phyloP scores from a whole-genome alignment of 148 eudicot species.

The Cornus kousa region DNA sequence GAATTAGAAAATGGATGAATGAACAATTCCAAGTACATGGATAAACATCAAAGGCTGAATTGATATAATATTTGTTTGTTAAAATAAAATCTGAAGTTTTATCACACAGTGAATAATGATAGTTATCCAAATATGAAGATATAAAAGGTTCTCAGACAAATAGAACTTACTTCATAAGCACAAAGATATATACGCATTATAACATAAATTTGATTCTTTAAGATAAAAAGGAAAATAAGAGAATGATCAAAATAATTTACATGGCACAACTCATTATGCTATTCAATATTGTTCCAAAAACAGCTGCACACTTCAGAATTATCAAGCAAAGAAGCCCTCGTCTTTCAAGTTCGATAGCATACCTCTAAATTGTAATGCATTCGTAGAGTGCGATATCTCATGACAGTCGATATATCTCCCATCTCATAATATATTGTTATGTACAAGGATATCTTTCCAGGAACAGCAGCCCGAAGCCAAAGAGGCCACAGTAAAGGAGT shows the following conservation, averaged over 20 bases:
- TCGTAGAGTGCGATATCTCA: conserved; percentile 83
- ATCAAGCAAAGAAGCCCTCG: neutral
- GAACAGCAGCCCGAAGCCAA: conserved; percentile 88
- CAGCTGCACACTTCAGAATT: too few relatives aligned
- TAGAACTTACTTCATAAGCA: neutral
- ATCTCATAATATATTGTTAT: conserved; percentile 78
- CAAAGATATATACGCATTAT: neutral
- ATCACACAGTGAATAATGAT: neutral
- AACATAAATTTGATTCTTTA: neutral
- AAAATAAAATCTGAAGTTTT: neutral
- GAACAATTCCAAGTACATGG: neutral
- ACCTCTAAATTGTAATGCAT: conserved; percentile 84
- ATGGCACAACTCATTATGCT: neutral
- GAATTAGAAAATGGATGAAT: conserved; percentile 6
- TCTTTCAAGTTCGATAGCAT: neutral
- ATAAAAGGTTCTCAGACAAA: neutral
- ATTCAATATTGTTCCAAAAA: neutral
- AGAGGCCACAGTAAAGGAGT: conserved; percentile 78
- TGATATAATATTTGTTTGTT: neutral
- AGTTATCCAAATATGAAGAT: neutral
- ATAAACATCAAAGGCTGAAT: neutral
- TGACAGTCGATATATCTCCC: conserved; percentile 55
- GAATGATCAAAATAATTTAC: neutral
- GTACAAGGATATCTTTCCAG: conserved; percentile 63
- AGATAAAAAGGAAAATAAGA: neutral